Conservation (phyloP, 176 grass and related monocot species). For the Zoysia japonica region DNA sequence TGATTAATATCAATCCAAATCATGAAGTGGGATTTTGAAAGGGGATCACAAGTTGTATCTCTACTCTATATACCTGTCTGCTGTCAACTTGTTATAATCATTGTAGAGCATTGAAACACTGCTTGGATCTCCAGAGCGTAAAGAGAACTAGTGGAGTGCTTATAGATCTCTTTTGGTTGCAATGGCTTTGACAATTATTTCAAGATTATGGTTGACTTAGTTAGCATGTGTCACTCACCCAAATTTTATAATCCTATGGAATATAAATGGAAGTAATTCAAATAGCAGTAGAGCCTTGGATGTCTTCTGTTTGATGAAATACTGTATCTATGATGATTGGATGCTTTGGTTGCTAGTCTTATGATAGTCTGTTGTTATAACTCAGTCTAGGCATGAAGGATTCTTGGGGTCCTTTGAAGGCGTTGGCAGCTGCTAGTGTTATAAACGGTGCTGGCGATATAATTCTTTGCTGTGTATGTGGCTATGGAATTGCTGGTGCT, state of each 20-base stretch:
- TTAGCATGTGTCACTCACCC: not conserved
- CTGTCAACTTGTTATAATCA: not conserved
- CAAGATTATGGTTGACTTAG: not conserved
- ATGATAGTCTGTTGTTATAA: conserved; percentile 27
- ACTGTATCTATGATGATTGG: conserved; percentile 21
- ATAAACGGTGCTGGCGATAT: conserved; percentile 82
- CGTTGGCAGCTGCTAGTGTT: conserved; percentile 74
- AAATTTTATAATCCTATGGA: conserved; percentile 6
- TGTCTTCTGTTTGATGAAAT: conserved; percentile 2
- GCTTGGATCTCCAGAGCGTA: not conserved
- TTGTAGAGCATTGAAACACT: conserved; percentile 11
- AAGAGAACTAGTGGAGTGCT: not conserved
- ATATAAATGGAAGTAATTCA: conserved; percentile 3
- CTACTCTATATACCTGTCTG: not conserved
- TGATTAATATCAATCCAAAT: conserved; percentile 3
- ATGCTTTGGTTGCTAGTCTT: conserved; percentile 38
- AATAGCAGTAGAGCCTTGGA: conserved; percentile 7
- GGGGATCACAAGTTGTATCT: conserved; percentile 1
- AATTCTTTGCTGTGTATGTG: conserved; percentile 79
- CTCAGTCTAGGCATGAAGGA: conserved; percentile 99
- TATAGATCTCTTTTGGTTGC: conserved; percentile 16
- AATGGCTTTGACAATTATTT: conserved; percentile 10
- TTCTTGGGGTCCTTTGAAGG: conserved; percentile 97
- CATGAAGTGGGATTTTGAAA: conserved; percentile 3
- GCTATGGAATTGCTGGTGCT: conserved; percentile 92